Percentiles rank a stretch among this genome's conserved stretches.
These are phyloP conservation scores for Xylaria sp. DNA, from an alignment of 2,329 filamentous ascomycete species.

Conservation along the genomic window DNA sequence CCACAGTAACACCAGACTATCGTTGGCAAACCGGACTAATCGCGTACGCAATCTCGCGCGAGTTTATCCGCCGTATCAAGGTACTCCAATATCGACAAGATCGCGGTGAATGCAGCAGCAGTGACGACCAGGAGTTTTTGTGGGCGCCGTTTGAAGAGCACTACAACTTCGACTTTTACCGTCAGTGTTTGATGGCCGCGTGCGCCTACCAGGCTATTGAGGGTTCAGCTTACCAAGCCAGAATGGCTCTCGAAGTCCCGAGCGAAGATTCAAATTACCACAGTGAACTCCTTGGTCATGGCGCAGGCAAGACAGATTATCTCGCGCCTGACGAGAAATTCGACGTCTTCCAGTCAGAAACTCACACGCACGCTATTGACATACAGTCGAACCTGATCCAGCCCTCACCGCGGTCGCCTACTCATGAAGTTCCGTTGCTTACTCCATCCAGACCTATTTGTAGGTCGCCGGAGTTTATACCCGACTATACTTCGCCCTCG, in stretches of 20 bases:
- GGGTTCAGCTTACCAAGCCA: conserved; percentile 34
- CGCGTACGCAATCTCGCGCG: conserved; percentile 41
- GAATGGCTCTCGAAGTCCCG: conserved; percentile 43
- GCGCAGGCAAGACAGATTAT: background rate
- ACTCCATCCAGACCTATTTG: too few species aligned
- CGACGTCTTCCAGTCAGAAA: conserved; percentile 20
- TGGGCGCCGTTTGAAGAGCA: conserved; percentile 41
- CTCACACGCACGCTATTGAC: conserved; percentile 10
- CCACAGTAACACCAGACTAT: background rate
- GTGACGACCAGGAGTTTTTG: conserved; percentile 25
- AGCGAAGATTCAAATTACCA: conserved; percentile 38
- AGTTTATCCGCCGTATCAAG: conserved; percentile 44
- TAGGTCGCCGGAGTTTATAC: too few species aligned
- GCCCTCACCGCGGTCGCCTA: background rate
- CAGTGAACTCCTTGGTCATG: conserved; percentile 20
- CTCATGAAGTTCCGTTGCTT: too few species aligned
- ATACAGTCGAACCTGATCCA: background rate
- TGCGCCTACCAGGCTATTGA: conserved; percentile 43
- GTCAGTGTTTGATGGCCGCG: conserved; percentile 39
- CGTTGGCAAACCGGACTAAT: conserved; percentile 41
- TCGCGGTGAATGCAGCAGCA: background rate
- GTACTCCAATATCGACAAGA: conserved; percentile 27
- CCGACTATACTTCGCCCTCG: too few species aligned
- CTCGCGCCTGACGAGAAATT: conserved; percentile 36
- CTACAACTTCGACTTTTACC: conserved; percentile 40